Base-by-base conservation (phyloP, 2,329 filamentous ascomycete genomes). In the Beauveria scarabaeidicola region DNA sequence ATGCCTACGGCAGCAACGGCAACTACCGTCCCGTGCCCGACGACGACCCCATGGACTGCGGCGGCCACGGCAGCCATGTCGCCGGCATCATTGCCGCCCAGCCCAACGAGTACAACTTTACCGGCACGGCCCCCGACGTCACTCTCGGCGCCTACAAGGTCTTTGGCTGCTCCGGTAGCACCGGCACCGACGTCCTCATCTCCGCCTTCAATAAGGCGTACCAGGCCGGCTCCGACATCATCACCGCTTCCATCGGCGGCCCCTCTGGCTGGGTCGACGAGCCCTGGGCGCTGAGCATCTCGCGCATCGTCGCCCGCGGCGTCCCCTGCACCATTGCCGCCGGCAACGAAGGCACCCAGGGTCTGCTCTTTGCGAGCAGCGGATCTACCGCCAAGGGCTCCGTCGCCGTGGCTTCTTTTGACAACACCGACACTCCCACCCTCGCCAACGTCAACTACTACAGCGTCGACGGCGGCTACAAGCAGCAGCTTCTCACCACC, bases 61-160 rank as follows among this genome's bases (percentile, higher is more conserved):
- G 67, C 2, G 83, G 83, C 2, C 84, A 87, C 68, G 84, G 84
- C 32, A 84, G 81, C 0, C 83, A 85, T 68, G 81, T 85, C 25
- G 77, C 83, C 1, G 85, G 85, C 36, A 86, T 83, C 62, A 78
- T 88, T 48, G 84, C 82, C 2, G 84, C 83, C 1, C 80, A 84
- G 67, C 68, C 70, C 50, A 76, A 84, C 66, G 69, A 73, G 0
- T 77, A 77, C 41, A 78, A 78, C n/a, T 81, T 84, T 65, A 80
- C 78, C 17, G 84, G 84, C 17, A 81, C 78, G 10, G 83, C 82
- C 0, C 78, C 81, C 0, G 80, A 77, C 44, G 83, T 82, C 1
- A 80, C 73, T 1, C 72, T 87, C 1, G 81, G 81, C 48, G 75
- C 78, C 50, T 86, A 81, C 72, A 77, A 78, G 50, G 80, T 84